Conservation (phyloP, 2,329 filamentous ascomycete genomes). For the Phialophora tarda region DNA sequence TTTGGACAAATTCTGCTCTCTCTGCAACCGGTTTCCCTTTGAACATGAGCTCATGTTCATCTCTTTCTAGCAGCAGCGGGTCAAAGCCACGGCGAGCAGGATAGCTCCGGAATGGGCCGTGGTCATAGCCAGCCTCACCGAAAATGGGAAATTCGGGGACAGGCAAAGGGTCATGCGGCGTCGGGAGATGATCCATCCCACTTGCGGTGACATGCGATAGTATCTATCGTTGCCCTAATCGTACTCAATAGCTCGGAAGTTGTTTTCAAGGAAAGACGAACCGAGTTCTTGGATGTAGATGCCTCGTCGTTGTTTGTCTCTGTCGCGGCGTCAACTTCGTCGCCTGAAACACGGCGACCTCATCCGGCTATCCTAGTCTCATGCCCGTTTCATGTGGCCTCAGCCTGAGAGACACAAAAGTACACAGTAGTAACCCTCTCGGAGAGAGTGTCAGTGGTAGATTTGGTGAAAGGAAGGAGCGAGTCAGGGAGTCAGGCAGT, state of each 20-base stretch:
- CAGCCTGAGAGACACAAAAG: background rate
- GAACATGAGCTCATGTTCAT: background rate
- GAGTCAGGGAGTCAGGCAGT: background rate
- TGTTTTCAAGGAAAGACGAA: background rate
- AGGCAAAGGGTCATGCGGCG: background rate
- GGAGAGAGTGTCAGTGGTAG: background rate
- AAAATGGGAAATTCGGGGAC: background rate
- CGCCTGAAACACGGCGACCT: background rate
- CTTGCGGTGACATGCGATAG: background rate
- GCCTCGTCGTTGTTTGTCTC: background rate
- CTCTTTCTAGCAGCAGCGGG: background rate
- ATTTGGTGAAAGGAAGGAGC: background rate
- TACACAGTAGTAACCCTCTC: background rate
- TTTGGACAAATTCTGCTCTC: background rate
- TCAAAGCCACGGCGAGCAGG: background rate
- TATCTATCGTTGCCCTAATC: background rate
- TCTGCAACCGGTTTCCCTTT: background rate
- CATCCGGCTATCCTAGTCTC: background rate
- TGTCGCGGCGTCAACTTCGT: background rate
- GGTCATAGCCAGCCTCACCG: conserved; percentile 5
- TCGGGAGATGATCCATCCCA: conserved; percentile 1
- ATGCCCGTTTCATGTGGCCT: too few species aligned
- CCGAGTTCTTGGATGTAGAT: background rate
- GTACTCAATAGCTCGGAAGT: background rate
- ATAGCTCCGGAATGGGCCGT: background rate